Percentiles rank a stretch among this genome's conserved stretches.
These are phyloP conservation scores for Escovopsis sp. DNA, from an alignment of 2,329 filamentous ascomycete species.

Conservation along the genomic window DNA sequence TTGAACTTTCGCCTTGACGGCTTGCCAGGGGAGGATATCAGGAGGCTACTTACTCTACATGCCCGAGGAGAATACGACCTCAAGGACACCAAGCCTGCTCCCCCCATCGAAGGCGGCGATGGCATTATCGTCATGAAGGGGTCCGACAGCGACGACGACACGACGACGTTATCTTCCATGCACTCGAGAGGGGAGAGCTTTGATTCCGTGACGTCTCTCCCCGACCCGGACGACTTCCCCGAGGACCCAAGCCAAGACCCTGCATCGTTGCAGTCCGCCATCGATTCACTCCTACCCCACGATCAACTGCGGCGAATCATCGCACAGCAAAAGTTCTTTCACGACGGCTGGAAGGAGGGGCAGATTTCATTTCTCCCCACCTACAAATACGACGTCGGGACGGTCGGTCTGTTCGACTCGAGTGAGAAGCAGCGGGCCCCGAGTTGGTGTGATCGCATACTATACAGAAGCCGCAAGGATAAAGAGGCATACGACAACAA, in stretches of 20 bases:
- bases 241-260: slow-evolving; percentile 64
- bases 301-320: slow-evolving; percentile 74
- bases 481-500: slow-evolving; percentile 50
- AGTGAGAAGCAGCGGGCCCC: slow-evolving; percentile 88
- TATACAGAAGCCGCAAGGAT: slow-evolving; percentile 67
- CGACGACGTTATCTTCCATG: slow-evolving; percentile 19
- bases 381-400: slow-evolving; percentile 97
- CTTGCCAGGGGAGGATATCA: slow-evolving; percentile 79
- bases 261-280: slow-evolving; percentile 72
- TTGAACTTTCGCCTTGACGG: slow-evolving; percentile 87
- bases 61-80: slow-evolving; percentile 62
- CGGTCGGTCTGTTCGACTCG: slow-evolving; percentile 79
- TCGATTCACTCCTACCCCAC: slow-evolving; percentile 75
- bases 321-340: slow-evolving; percentile 61
- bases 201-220: slow-evolving; percentile 29
- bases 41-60: slow-evolving; percentile 69
- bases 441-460: slow-evolving; percentile 92
- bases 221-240: slow-evolving; percentile 51
- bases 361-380: slow-evolving; percentile 79
- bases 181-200: slow-evolving; percentile 22
- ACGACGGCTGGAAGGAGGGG: slow-evolving; percentile 87
- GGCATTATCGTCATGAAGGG: slow-evolving; percentile 32
- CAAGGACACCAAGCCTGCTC: slow-evolving; percentile 23
- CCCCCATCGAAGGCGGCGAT: slow-evolving; percentile 31
- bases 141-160: slow-evolving; percentile 33